Percentiles rank a stretch among this genome's conserved stretches.
Evolutionary conservation across 305 asterid genomes (phyloP).

Genomic region (Fraxinus dipetala): DNA sequence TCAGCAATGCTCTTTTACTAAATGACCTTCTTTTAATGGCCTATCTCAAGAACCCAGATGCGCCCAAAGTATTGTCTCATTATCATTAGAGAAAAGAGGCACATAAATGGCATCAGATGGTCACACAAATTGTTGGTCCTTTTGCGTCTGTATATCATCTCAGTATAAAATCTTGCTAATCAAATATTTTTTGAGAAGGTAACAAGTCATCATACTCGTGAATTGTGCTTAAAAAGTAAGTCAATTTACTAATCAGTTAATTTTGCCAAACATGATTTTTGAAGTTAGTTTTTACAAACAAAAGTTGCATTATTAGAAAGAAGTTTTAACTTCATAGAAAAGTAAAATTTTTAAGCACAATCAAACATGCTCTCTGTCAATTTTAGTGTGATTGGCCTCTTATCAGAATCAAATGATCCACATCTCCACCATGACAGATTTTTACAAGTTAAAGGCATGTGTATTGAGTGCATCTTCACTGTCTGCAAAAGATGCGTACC

Average conservation of each 20-base stretch:
- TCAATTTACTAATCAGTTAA: neutral
- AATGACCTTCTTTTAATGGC: neutral
- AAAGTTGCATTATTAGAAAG: neutral
- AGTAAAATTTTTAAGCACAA: neutral
- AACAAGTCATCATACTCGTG: neutral
- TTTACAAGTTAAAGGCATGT: constrained; percentile 9
- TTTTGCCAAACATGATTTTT: neutral
- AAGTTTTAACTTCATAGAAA: neutral
- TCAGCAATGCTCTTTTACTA: neutral
- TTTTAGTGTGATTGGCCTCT: constrained; percentile 3
- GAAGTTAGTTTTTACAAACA: neutral
- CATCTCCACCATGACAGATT: neutral
- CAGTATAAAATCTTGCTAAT: neutral
- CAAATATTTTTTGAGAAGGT: neutral
- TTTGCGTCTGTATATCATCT: neutral
- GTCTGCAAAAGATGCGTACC: constrained; percentile 56
- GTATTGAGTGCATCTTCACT: constrained; percentile 3
- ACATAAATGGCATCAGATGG: neutral
- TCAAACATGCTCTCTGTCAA: neutral
- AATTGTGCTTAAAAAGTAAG: neutral
- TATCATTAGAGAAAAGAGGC: neutral
- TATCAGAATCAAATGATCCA: neutral
- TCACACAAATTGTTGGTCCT: neutral
- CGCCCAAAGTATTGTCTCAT: neutral
- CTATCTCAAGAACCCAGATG: neutral